A percentile compares a stretch with the other conserved stretches of the same genome.
These are phyloP conservation scores for Neurospora sp. DNA, from an alignment of 495 filamentous ascomycete species.

Conservation along the genomic window DNA sequence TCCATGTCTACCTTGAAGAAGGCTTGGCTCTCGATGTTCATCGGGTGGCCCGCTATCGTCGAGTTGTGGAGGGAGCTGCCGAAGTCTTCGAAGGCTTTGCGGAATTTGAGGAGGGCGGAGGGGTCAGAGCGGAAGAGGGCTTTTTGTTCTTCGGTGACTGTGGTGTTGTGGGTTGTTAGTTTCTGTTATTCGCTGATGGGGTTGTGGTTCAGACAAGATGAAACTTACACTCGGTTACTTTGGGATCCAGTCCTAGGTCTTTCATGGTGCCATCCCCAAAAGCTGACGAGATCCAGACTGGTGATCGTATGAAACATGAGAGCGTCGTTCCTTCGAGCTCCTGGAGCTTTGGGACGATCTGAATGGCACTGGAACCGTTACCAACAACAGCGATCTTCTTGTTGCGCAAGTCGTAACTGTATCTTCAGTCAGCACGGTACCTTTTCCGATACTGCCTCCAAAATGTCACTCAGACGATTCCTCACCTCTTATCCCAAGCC, in stretches of 20 bases:
- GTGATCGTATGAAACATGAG: slow-evolving; percentile 57
- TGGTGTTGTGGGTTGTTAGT: neutral
- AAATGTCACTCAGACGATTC: neutral
- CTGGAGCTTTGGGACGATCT: slow-evolving; percentile 57
- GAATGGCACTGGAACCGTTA: slow-evolving; percentile 58
- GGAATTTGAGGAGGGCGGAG: slow-evolving; percentile 21
- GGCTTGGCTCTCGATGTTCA: slow-evolving; percentile 17
- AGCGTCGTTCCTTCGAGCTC: slow-evolving; percentile 42
- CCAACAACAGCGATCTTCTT: slow-evolving; percentile 46
- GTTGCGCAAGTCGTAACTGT: slow-evolving; percentile 35
- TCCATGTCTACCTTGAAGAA: slow-evolving; percentile 24
- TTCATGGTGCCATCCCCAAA: slow-evolving; percentile 33
- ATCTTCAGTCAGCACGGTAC: neutral
- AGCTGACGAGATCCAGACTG: slow-evolving; percentile 49
- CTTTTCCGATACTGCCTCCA: neutral
- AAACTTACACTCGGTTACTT: slow-evolving; percentile 24
- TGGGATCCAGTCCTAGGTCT: slow-evolving; percentile 28
- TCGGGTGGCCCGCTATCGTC: slow-evolving; percentile 21
- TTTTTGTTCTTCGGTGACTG: slow-evolving; percentile 28
- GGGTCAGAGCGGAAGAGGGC: slow-evolving; percentile 22
- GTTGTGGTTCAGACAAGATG: neutral
- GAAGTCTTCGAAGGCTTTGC: slow-evolving; percentile 31
- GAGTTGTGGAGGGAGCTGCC: slow-evolving; percentile 29
- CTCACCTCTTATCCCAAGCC: slow-evolving; percentile 34
- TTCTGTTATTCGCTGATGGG: neutral